Conservation (phyloP, 805 yeast species). For the Ogataea degrootiae region DNA sequence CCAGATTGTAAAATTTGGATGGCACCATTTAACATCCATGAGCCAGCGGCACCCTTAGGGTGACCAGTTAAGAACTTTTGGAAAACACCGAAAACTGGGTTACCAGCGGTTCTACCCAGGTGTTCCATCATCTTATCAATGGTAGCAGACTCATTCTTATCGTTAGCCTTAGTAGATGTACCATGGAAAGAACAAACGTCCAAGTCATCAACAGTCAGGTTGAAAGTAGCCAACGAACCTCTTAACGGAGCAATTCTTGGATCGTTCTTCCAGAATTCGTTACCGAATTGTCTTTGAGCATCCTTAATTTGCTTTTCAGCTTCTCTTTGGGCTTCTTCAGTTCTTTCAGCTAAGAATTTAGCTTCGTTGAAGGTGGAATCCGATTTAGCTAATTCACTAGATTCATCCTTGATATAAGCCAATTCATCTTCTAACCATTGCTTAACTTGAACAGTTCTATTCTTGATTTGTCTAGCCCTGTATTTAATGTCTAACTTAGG, state of each 20-base stretch:
- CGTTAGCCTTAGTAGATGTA: slow-evolving; percentile 97
- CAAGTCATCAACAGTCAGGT: slow-evolving; percentile 89
- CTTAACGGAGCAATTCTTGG: slow-evolving; percentile 95
- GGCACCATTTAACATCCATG: slow-evolving; percentile 99
- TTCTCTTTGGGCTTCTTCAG: slow-evolving; percentile 83
- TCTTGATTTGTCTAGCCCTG: slow-evolving; percentile 85
- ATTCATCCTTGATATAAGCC: slow-evolving; percentile 65
- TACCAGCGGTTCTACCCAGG: slow-evolving; percentile 95
- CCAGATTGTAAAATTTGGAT: slow-evolving; percentile 90
- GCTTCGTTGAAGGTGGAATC: slow-evolving; percentile 49
- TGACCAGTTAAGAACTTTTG: slow-evolving; percentile 99
- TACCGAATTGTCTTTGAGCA: slow-evolving; percentile 94
- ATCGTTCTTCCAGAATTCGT: slow-evolving; percentile 85
- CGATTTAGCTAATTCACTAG: slow-evolving; percentile 42
- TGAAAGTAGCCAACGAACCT: slow-evolving; percentile 94
- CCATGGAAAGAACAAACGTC: slow-evolving; percentile 99
- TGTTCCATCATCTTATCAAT: slow-evolving; percentile 90
- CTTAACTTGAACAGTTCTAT: slow-evolving; percentile 72
- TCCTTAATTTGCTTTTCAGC: slow-evolving; percentile 78
- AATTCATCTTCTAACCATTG: slow-evolving; percentile 83
- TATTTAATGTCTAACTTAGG: slow-evolving; percentile 84
- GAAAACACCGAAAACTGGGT: slow-evolving; percentile 97
- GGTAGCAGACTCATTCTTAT: slow-evolving; percentile 94
- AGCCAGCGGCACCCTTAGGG: slow-evolving; percentile 99
- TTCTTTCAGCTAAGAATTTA: slow-evolving; percentile 67